phyloP scores from a whole-genome alignment of 106 monocot genomes.

The Apostasia shenzhenica region DNA sequence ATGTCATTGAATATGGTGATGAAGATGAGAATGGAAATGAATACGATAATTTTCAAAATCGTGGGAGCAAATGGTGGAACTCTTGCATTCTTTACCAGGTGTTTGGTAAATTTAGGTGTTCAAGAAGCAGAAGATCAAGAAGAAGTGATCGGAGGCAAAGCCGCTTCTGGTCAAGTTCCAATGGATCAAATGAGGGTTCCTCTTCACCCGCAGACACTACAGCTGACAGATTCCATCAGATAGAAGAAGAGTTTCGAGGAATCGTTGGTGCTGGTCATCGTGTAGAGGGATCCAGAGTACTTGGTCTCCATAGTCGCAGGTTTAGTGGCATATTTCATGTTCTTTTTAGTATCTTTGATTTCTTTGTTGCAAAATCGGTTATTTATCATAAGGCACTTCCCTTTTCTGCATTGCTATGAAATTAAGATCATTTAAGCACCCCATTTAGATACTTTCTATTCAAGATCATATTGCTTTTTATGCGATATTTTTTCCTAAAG shows the following conservation, averaged over 20 bases:
- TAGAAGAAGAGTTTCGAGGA: slow-evolving; percentile 29
- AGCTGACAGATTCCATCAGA: slow-evolving; percentile 30
- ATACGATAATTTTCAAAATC: slow-evolving; percentile 29
- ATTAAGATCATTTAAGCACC: too few relatives aligned
- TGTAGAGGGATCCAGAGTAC: slow-evolving; percentile 6
- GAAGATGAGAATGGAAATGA: slow-evolving; percentile 43
- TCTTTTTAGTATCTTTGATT: background rate
- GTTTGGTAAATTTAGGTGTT: slow-evolving; percentile 31
- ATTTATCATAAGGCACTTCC: background rate
- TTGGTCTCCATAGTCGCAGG: slow-evolving; percentile 17
- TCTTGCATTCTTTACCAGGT: slow-evolving; percentile 41
- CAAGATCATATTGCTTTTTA: too few relatives aligned
- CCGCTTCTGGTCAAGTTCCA: slow-evolving; percentile 7
- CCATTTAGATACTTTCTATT: too few relatives aligned
- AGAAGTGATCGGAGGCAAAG: slow-evolving; percentile 15
- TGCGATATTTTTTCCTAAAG: too few relatives aligned
- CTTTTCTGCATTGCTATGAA: too few relatives aligned
- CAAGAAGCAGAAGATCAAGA: slow-evolving; percentile 36
- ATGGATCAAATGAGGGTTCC: slow-evolving; percentile 23
- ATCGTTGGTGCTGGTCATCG: slow-evolving; percentile 4
- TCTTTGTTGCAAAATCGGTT: background rate
- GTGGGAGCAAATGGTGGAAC: slow-evolving; percentile 42
- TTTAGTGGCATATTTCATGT: background rate
- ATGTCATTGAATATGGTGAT: slow-evolving; percentile 73
- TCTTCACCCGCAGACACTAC: slow-evolving; percentile 21